Conservation (phyloP, 2,329 filamentous ascomycete genomes). For the Colletotrichum tofieldiae region DNA sequence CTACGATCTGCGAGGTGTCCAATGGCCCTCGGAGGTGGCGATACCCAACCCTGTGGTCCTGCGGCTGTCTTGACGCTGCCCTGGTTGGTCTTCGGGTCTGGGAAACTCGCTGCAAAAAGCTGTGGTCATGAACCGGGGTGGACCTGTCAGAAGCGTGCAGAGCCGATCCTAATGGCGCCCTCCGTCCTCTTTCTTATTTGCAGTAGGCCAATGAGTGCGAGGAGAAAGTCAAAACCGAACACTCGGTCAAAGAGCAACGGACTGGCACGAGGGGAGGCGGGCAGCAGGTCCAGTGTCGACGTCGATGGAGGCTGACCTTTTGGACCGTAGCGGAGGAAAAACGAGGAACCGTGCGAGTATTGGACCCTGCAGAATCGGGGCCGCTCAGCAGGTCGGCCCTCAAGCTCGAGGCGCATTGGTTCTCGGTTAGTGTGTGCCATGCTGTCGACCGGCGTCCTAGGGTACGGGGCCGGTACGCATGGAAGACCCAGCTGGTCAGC, state of each 20-base stretch:
- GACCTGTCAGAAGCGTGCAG: conserved; percentile 10
- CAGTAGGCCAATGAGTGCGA: conserved; percentile 5
- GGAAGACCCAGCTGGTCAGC: conserved; percentile 33
- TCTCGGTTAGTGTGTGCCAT: conserved; percentile 27
- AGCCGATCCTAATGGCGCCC: conserved; percentile 9
- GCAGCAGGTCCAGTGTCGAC: conserved; percentile 6
- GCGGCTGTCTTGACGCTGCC: conserved; percentile 27
- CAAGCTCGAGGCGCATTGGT: conserved; percentile 15
- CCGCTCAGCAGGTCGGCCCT: conserved; percentile 32
- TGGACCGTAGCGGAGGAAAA: not conserved
- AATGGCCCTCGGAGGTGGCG: conserved; percentile 24
- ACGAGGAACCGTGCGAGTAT: conserved; percentile 21
- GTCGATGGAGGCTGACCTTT: conserved; percentile 7
- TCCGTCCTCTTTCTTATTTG: conserved; percentile 4
- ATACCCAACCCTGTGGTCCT: conserved; percentile 32
- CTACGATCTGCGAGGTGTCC: not conserved
- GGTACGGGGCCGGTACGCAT: conserved; percentile 30
- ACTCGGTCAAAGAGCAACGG: conserved; percentile 7
- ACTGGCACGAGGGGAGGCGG: not conserved
- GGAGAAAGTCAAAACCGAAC: conserved; percentile 11
- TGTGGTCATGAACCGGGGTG: not conserved
- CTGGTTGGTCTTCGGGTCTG: conserved; percentile 24
- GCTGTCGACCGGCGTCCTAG: conserved; percentile 1
- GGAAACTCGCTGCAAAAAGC: conserved; percentile 13
- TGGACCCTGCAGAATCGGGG: conserved; percentile 43